A percentile compares a stretch with the other conserved stretches of the same genome.
These are phyloP conservation scores for Rosa chinensis DNA, from an alignment of 306 rosid species.

Conservation along the genomic window DNA sequence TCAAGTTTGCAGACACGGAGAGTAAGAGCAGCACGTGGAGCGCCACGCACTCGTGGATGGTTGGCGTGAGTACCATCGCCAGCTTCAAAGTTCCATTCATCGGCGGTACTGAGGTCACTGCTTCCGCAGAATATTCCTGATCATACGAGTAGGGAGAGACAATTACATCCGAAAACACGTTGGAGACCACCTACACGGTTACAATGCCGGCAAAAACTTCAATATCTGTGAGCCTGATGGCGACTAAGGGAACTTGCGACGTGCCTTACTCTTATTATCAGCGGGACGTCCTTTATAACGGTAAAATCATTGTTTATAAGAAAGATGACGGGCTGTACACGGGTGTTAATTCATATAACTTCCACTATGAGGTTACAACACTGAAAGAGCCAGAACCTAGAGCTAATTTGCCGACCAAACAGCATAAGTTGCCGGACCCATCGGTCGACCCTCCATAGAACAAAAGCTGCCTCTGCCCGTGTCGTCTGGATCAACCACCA, in stretches of 20 bases:
- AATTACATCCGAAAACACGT: not conserved
- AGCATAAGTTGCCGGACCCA: not conserved
- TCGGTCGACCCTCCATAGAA: no score
- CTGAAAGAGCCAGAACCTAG: not conserved
- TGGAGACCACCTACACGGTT: not conserved
- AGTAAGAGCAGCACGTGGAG: not conserved
- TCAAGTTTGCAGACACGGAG: not conserved
- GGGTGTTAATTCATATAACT: not conserved
- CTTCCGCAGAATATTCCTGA: no score
- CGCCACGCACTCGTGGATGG: not conserved
- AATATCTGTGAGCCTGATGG: not conserved
- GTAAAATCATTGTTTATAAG: not conserved
- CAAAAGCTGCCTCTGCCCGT: not conserved
- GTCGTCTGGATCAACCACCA: not conserved
- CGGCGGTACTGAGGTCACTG: not conserved
- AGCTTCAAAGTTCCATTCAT: not conserved
- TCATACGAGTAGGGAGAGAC: not conserved
- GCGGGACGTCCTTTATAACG: not conserved
- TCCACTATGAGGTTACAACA: not conserved
- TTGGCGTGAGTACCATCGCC: not conserved
- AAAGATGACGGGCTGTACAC: not conserved
- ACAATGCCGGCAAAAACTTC: not conserved
- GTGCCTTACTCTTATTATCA: not conserved
- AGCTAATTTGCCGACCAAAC: not conserved
- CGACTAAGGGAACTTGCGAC: not conserved